Evolutionary conservation across 1,284 basidiomycete species (phyloP), one percentile per base, ranked within the genome.

Genomic region (Calocybe gambosa): DNA sequence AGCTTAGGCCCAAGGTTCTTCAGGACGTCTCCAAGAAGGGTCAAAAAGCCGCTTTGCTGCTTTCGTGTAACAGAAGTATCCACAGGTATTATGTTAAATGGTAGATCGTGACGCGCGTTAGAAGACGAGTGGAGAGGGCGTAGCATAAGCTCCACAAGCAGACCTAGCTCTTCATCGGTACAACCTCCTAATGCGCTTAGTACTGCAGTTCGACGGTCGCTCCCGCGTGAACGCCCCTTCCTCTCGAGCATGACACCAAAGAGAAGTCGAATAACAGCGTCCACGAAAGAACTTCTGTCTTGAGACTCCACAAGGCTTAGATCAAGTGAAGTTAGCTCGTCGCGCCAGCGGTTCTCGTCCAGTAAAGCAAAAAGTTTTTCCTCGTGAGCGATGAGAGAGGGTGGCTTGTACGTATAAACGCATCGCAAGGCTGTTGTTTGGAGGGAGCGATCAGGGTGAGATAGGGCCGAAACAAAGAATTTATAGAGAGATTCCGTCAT

Each of bases 91-190:
- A 74, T 39, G 16, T 38, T 45, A 50, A 70, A 65, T 1, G 18
- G 47, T 10, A 50, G 53, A 1, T 62, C 61, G 42, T 46, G 41
- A 45, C 49, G 58, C 42, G 58, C 39, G 36, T 47, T 34, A 47
- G 54, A 47, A 50, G 65, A 63, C 39, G 65, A 65, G 6, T 68
- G 70, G 53, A 96, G 77, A 0, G 92, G 86, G 43, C 77, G 75
- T n/a, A 98, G 66, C 93, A 99, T 99, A 42, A 99, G 73, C 53
- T 93, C 84, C 16, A 96, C 80, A 0, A 99, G 71, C 0, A 91
- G 70, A 1, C 70, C 68, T 5, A 98, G 75, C 61, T 98, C 95
- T 5, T 78, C 73, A 28, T 86, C 73, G 0, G 74, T 72, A 57
- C 89, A 93, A 1, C 80, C 80, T 1, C 75, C 80, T 12, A 98